Evolutionary conservation across 1,284 basidiomycete species (phyloP), one percentile per base, ranked within the genome.

Genomic region (Coniferiporia sulphurascens): DNA sequence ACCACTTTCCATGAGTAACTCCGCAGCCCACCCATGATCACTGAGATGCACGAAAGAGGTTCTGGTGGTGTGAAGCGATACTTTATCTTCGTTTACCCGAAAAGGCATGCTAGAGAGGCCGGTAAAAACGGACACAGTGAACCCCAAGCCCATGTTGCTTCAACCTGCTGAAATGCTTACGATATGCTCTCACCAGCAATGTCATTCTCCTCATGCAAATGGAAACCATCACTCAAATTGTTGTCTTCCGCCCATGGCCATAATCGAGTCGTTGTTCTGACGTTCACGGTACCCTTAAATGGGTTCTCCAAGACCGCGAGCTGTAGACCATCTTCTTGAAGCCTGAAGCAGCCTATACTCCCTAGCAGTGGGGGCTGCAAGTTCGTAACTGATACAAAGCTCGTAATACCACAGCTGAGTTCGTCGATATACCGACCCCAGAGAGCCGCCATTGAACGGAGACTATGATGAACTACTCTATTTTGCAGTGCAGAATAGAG

Each of bases 341-440:
- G 43, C 27, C 17, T 27, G 22, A 55, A 17, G 5, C n/a, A 46
- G 0, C 53, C 53, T 22, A 55, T 44, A 12, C 53, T 55, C 12
- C 53, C 53, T n/a, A 55, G 12, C 27, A 34, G 22, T 46, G 43
- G 53, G n/a, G 53, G 53, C 10, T 55, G 43, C 12, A n/a, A 32
- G 34, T 55, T 55, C 19, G 53, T 46, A 32, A 55, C 53, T 22
- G 41, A 32, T n/a, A 55, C 53, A 27, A 55, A 55, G 43, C 53
- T 55, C 1, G 53, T 35, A 15, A 55, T 55, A 6, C 53, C 53
- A 22, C 19, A 55, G 10, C 32, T 55, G 53, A 55, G 53, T 34
- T 55, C 53, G 34, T 55, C 53, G 22, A 46, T 55, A 32, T 55
- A 55, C 41, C 34, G 44, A 4, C 53, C 53, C 53, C 44, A 55